These are phyloP conservation scores for Penicillium psychrofluorescens DNA, from an alignment of 495 filamentous ascomycete species.

Conservation along the genomic window DNA sequence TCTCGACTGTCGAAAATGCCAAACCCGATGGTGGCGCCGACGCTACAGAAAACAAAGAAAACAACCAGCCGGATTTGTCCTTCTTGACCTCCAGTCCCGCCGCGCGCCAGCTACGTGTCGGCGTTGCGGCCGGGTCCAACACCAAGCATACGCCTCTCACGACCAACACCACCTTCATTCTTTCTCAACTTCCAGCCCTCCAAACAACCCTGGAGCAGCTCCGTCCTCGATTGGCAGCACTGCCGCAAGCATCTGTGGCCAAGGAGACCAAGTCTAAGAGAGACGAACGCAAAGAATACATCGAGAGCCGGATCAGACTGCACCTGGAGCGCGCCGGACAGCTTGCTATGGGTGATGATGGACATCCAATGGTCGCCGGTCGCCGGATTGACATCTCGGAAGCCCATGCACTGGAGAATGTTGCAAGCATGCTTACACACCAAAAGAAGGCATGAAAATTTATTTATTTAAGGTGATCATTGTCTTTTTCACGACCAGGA, in stretches of 20 bases:
- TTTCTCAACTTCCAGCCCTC: constrained; percentile 75
- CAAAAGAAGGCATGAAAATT: too few relatives aligned
- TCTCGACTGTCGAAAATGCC: constrained; percentile 23
- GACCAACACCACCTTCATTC: constrained; percentile 70
- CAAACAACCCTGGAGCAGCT: constrained; percentile 58
- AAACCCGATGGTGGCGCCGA: constrained; percentile 16
- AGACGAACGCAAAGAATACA: constrained; percentile 63
- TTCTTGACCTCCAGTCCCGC: constrained; percentile 46
- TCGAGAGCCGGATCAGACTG: constrained; percentile 57
- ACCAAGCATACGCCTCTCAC: constrained; percentile 45
- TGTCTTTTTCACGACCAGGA: constrained; percentile 28
- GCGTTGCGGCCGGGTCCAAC: constrained; percentile 27
- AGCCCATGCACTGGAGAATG: constrained; percentile 39
- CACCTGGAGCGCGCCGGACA: constrained; percentile 41
- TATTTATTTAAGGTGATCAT: too few relatives aligned
- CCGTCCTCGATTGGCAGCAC: constrained; percentile 48
- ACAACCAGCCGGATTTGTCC: constrained; percentile 34
- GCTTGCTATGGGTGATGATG: constrained; percentile 29
- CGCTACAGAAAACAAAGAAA: constrained; percentile 1
- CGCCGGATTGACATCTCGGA: constrained; percentile 36
- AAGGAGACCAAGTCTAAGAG: constrained; percentile 30
- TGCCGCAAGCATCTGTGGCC: constrained; percentile 31
- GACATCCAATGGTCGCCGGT: constrained; percentile 30
- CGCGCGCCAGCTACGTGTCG: constrained; percentile 38
- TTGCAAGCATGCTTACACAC: constrained; percentile 36